These are phyloP conservation scores for Peziza echinospora DNA, from an alignment of 495 filamentous ascomycete genomes.

Conservation along the genomic window DNA sequence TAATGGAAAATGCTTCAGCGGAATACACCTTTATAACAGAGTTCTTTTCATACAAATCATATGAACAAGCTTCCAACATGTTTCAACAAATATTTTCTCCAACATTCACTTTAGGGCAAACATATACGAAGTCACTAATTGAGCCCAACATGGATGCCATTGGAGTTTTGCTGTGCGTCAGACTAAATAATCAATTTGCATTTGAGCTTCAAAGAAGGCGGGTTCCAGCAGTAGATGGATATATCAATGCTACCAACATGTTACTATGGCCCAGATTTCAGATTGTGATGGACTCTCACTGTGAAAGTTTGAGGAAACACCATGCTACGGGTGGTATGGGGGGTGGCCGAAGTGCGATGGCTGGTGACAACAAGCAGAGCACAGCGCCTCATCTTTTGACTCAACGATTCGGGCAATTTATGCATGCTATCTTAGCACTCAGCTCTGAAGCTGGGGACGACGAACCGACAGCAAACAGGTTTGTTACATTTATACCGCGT, in stretches of 20 bases:
- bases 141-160: slow-evolving; percentile 59
- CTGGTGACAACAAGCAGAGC: slow-evolving; percentile 40
- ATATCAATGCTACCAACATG: slow-evolving; percentile 90
- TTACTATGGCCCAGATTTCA: slow-evolving; percentile 91
- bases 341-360: slow-evolving; percentile 28
- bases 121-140: slow-evolving; percentile 53
- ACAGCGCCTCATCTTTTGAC: slow-evolving; percentile 80
- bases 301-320: slow-evolving; percentile 52
- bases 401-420: slow-evolving; percentile 74
- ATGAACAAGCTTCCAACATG: slow-evolving; percentile 34
- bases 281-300: slow-evolving; percentile 77
- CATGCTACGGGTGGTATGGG: slow-evolving; percentile 26
- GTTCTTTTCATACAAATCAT: slow-evolving; percentile 53
- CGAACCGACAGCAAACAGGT: slow-evolving; percentile 25
- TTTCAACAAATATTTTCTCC: slow-evolving; percentile 69
- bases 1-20: slow-evolving; percentile 82
- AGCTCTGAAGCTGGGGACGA: slow-evolving; percentile 77
- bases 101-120: slow-evolving; percentile 58
- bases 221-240: slow-evolving; percentile 68
- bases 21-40: slow-evolving; percentile 84
- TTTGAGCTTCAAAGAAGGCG: slow-evolving; percentile 85
- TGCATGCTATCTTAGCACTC: slow-evolving; percentile 62
- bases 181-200: slow-evolving; percentile 75
- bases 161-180: slow-evolving; percentile 72
- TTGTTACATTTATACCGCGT: background rate